Conservation (phyloP, 2,329 filamentous ascomycete species). For the Coniochaeta hoffmannii region DNA sequence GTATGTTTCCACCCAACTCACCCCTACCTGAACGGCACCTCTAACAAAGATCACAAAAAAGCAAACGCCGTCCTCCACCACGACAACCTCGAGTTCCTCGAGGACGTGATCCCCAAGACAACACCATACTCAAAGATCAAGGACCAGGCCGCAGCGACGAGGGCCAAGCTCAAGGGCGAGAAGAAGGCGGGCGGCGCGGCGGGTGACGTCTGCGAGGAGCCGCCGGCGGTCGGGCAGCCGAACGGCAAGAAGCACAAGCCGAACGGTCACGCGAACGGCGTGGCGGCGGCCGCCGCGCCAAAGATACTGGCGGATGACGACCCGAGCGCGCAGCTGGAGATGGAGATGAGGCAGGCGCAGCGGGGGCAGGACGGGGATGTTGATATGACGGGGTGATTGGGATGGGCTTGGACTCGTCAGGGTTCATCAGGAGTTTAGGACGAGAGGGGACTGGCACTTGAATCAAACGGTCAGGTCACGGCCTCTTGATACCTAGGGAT, state of each 20-base stretch:
- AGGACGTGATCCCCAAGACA: conserved; percentile 84
- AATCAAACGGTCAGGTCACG: not conserved
- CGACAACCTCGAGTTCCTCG: conserved; percentile 91
- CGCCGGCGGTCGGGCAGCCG: conserved; percentile 8
- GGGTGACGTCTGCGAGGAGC: conserved; percentile 5
- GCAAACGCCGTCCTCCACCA: conserved; percentile 79
- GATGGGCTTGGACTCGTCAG: too few relatives aligned
- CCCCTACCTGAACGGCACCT: conserved; percentile 4
- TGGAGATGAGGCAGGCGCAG: conserved; percentile 43
- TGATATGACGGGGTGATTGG: conserved; percentile 46
- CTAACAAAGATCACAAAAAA: conserved; percentile 26
- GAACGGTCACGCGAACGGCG: conserved; percentile 16
- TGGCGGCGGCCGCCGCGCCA: conserved; percentile 20
- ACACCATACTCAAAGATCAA: conserved; percentile 74
- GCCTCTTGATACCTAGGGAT: too few relatives aligned
- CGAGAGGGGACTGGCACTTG: not conserved
- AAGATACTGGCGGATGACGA: conserved; percentile 27
- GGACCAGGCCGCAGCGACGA: conserved; percentile 45
- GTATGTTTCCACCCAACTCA: conserved; percentile 35
- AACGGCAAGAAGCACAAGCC: conserved; percentile 32
- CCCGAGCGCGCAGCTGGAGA: conserved; percentile 45
- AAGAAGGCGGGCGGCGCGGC: conserved; percentile 24
- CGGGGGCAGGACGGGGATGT: conserved; percentile 42
- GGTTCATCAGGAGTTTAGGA: not conserved
- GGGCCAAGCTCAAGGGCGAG: conserved; percentile 39